phyloP scores from a whole-genome alignment of 139 green algal genomes.

The Tetratostichococcus sp. region DNA sequence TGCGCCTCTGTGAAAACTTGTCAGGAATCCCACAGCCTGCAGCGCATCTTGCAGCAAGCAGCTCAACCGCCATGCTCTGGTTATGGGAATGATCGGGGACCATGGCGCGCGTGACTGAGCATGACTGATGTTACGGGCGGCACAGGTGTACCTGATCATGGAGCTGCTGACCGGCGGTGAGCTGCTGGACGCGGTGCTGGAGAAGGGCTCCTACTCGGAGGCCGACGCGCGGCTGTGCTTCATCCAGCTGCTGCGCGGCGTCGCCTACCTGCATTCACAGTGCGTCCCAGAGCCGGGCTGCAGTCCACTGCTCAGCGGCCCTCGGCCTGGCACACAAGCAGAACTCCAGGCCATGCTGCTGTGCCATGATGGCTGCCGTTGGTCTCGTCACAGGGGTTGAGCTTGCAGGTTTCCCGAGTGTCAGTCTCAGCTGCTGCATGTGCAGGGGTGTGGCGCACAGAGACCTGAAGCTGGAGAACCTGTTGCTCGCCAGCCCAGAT shows the following conservation, averaged over 20 bases:
- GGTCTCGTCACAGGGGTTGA: no score
- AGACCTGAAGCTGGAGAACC: constrained; percentile 95
- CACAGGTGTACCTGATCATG: constrained; percentile 85
- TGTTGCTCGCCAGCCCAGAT: constrained; percentile 66
- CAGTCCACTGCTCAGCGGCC: no score
- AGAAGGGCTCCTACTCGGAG: constrained; percentile 74
- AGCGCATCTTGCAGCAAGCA: no score
- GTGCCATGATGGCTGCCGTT: no score
- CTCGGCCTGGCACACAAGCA: no score
- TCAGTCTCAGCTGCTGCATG: not conserved
- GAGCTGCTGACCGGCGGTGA: constrained; percentile 80
- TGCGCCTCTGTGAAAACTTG: no score
- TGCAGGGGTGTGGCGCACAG: constrained; percentile 72
- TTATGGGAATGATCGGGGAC: no score
- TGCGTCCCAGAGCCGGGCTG: constrained; percentile 30
- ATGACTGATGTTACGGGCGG: no score
- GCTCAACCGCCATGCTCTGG: no score
- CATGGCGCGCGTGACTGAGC: no score
- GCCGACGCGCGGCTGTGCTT: constrained; percentile 69
- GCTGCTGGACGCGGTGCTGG: constrained; percentile 80
- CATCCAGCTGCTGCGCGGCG: constrained; percentile 70
- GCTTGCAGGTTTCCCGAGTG: not conserved
- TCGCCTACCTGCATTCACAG: constrained; percentile 82
- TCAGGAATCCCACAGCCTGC: no score
- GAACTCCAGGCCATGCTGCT: no score